Percentiles rank a stretch among this genome's conserved stretches.
These are phyloP conservation scores for Urtica urens DNA, from an alignment of 306 rosid species.

Conservation along the genomic window DNA sequence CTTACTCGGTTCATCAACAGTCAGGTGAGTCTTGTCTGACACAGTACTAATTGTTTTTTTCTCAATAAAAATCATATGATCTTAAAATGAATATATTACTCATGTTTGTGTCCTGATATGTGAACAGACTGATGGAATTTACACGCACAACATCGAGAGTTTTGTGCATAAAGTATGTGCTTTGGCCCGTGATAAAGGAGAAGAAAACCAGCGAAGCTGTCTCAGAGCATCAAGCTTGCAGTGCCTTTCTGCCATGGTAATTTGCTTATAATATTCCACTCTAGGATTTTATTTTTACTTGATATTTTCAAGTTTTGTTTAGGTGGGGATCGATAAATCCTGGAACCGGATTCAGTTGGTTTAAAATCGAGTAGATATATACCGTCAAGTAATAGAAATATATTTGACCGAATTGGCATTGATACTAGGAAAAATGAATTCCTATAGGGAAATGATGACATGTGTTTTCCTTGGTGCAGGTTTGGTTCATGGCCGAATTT, in stretches of 20 bases:
- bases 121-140: conserved; percentile 75
- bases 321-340: neutral
- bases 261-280: neutral
- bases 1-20: conserved; percentile 63
- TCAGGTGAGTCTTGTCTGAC: conserved; percentile 40
- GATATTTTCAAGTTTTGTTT: neutral
- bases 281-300: neutral
- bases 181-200: conserved; percentile 53
- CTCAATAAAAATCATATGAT: neutral
- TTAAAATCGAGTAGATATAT: no score
- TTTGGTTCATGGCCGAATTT: conserved; percentile 84
- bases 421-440: no score
- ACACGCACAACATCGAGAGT: conserved; percentile 64
- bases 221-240: conserved; percentile 93
- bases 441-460: neutral
- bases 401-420: no score
- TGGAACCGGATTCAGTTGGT: no score
- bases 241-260: conserved; percentile 96
- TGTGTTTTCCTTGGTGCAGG: conserved; percentile 38
- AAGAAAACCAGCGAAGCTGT: conserved; percentile 36
- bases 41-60: no score
- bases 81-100: neutral
- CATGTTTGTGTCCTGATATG: neutral
- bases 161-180: conserved; percentile 62
- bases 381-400: no score